Evolutionary conservation across 2,329 filamentous ascomycete genomes (phyloP), one percentile per base, ranked within the genome.

Genomic region (Fusarium sambucinum): DNA sequence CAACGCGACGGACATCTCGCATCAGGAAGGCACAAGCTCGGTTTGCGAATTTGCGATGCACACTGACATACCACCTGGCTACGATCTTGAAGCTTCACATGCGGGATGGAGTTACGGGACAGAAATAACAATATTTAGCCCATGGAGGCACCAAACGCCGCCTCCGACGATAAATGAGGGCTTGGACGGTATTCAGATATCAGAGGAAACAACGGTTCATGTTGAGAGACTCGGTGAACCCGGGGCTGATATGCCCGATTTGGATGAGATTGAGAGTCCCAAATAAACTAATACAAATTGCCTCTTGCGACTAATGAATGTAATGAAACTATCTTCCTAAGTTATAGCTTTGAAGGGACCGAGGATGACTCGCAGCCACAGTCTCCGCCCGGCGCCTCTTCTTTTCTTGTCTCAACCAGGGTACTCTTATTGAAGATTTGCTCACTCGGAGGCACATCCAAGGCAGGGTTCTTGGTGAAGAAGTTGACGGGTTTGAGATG

Each of bases 391-490:
- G 19, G 27, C 12, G 7, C 2, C 6, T 59, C 35, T 6, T 3
- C 11, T 35, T 23, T 51, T 10, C 42, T 57, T 3, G 29, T 61
- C 23, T 66, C 51, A 7, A 72, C 19, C 13, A 72, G 25, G 2
- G 58, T 69, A 8, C 69, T 67, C 35, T 69, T 42, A 23, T 72
- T 72, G 1, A 72, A 59, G 0, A 42, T 58, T 23, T 72, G 70
- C 44, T 63, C 55, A 14, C 69, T 71, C 0, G 54, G 70, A 1
- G 82, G 82, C 17, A 84, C 79, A 59, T 85, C 82, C 30, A 84
- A 72, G 3, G 83, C 81, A 17, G 82, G 83, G 60, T 84, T 85
- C 55, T 77, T 77, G 1, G 77, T 79, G 67, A 85, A 85, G 75
- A 85, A 85, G 68, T 84, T 82, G 5, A 78, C 77, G 1, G 83